Evolutionary conservation across 345 rosid species (phyloP).

Genomic region (Pseudoturritis turrita): DNA sequence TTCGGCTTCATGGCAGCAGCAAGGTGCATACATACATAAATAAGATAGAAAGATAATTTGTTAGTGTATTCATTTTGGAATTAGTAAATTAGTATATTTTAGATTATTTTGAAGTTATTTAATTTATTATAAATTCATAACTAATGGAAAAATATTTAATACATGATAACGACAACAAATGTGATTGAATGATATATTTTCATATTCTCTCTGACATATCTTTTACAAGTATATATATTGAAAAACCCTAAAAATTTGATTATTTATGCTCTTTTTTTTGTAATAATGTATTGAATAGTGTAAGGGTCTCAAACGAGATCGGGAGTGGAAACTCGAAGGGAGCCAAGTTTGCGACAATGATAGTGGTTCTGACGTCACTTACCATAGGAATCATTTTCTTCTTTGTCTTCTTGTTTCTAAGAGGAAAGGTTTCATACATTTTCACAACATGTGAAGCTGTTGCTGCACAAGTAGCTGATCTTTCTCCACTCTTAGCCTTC

Average conservation of each 20-base stretch:
- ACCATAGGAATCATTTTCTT: conserved; percentile 46
- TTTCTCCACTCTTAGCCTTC: conserved; percentile 65
- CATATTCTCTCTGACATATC: neutral
- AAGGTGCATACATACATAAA: conserved; percentile 48
- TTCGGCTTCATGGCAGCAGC: conserved; percentile 73
- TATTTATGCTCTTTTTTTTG: neutral
- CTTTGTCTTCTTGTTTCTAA: conserved; percentile 40
- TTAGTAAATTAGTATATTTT: neutral
- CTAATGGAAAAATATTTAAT: neutral
- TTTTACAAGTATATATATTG: neutral
- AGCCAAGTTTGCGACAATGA: conserved; percentile 49
- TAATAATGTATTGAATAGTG: conserved; percentile 30
- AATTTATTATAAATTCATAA: neutral
- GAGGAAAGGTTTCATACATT: conserved; percentile 50
- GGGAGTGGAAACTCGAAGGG: conserved; percentile 59
- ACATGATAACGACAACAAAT: neutral
- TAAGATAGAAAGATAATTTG: neutral
- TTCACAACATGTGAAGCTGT: conserved; percentile 49
- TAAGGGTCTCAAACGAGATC: conserved; percentile 77
- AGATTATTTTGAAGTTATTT: neutral
- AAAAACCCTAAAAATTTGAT: neutral
- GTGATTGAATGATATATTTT: neutral
- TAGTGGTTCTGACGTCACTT: conserved; percentile 44
- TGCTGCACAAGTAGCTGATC: conserved; percentile 49
- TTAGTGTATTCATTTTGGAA: neutral